phyloP scores from a whole-genome alignment of 257 asterid species.

The Nicotiana noctiflora region DNA sequence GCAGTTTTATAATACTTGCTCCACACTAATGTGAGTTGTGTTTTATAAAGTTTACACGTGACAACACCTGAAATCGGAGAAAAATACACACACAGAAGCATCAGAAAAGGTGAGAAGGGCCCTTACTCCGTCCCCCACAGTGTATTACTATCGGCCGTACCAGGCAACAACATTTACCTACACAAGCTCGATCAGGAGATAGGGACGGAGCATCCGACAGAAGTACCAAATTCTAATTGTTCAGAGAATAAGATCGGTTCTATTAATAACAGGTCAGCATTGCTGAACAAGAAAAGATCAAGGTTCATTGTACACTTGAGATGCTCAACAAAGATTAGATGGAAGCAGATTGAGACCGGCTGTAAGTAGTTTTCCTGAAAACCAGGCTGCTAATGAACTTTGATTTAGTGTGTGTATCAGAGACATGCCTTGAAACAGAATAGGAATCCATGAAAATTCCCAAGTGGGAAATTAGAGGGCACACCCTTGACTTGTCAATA shows the following conservation, averaged over 20 bases:
- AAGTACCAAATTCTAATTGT: too few species aligned
- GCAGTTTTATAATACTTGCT: constrained; percentile 12
- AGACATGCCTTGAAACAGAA: constrained; percentile 25
- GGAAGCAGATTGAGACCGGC: constrained; percentile 16
- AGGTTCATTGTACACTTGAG: not conserved
- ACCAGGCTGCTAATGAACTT: constrained; percentile 25
- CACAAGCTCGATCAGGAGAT: too few species aligned
- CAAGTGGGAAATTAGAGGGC: constrained; percentile 58
- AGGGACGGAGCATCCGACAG: too few species aligned
- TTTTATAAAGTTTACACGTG: not conserved
- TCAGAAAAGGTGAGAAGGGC: too few species aligned
- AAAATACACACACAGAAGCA: too few species aligned
- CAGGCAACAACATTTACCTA: too few species aligned
- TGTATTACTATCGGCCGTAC: too few species aligned
- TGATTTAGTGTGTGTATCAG: constrained; percentile 14
- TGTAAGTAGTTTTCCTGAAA: constrained; percentile 15
- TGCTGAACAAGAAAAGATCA: not conserved
- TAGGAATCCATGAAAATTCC: constrained; percentile 62
- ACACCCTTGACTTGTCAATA: constrained; percentile 47
- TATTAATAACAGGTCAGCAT: too few species aligned
- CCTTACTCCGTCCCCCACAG: too few species aligned
- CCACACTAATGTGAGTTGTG: not conserved
- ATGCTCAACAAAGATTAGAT: constrained; percentile 10
- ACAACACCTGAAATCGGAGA: not conserved
- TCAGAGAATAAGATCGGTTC: too few species aligned